These are phyloP conservation scores for Helichrysum umbraculigerum DNA, from an alignment of 129 eudicot genomes.

Conservation along the genomic window DNA sequence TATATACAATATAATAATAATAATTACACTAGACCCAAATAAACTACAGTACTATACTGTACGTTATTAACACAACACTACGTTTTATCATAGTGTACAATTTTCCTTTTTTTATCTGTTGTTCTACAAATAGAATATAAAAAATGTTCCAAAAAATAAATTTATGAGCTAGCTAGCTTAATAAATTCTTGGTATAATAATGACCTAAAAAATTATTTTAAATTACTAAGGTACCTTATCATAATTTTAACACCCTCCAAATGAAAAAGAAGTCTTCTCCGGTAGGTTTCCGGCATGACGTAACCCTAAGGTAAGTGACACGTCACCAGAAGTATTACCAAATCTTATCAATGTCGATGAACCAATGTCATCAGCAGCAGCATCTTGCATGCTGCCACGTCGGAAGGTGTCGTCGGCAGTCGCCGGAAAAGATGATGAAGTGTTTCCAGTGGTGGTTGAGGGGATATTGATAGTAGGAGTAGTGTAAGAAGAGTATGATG, in stretches of 20 bases:
- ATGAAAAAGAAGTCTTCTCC: constrained; percentile 55
- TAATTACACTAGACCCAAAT: constrained; percentile 24
- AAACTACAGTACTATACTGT: neutral
- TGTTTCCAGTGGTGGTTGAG: too few relatives aligned
- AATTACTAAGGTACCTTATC: constrained; percentile 23
- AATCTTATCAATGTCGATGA: constrained; percentile 64
- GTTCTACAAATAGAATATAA: constrained; percentile 16
- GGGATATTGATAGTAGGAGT: too few relatives aligned
- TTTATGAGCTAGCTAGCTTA: constrained; percentile 14
- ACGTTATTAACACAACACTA: constrained; percentile 23
- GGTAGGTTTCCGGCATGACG: constrained; percentile 88
- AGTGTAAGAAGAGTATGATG: neutral
- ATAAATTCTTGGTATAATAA: constrained; percentile 30
- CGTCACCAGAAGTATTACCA: constrained; percentile 77
- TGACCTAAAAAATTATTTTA: constrained; percentile 31
- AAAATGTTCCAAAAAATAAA: constrained; percentile 1
- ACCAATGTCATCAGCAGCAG: constrained; percentile 34
- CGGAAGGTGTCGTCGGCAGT: constrained; percentile 33
- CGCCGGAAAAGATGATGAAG: constrained; percentile 21
- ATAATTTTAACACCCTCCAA: constrained; percentile 48
- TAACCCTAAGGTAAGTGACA: constrained; percentile 90
- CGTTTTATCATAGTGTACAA: constrained; percentile 27
- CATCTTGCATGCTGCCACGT: constrained; percentile 29
- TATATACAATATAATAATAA: too few relatives aligned
- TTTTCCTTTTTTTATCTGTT: neutral